Conservation (phyloP, 495 filamentous ascomycete species). For the Rusavskia elegans region DNA sequence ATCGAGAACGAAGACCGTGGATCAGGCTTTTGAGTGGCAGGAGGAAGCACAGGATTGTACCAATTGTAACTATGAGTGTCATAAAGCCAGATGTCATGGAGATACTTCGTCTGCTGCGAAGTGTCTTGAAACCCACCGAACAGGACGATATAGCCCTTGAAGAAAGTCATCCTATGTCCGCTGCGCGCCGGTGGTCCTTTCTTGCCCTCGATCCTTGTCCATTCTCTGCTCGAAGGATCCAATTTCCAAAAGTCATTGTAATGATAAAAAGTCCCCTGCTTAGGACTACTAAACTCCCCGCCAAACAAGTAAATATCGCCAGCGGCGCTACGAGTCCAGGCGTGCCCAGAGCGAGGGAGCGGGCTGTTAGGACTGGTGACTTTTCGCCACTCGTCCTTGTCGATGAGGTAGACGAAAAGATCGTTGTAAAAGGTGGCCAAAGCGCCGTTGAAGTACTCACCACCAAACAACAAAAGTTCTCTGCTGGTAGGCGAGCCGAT, state of each 20-base stretch:
- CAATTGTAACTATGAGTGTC: slow-evolving; percentile 59
- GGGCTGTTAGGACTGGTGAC: slow-evolving; percentile 86
- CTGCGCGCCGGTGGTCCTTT: slow-evolving; percentile 78
- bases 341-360: slow-evolving; percentile 79
- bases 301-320: slow-evolving; percentile 86
- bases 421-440: slow-evolving; percentile 51
- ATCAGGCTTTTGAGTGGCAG: slow-evolving; percentile 73
- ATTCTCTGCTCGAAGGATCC: slow-evolving; percentile 67
- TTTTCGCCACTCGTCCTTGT: slow-evolving; percentile 71
- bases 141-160: slow-evolving; percentile 65
- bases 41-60: slow-evolving; percentile 53
- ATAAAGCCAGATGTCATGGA: slow-evolving; percentile 55
- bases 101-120: slow-evolving; percentile 79
- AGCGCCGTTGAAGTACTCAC: slow-evolving; percentile 53
- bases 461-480: slow-evolving; percentile 85
- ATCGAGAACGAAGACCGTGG: slow-evolving; percentile 80
- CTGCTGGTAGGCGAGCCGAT: slow-evolving; percentile 72
- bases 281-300: slow-evolving; percentile 66
- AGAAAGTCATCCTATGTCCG: slow-evolving; percentile 91
- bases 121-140: slow-evolving; percentile 93
- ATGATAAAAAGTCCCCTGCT: slow-evolving; percentile 97
- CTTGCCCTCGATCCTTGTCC: slow-evolving; percentile 75
- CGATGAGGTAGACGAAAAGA: slow-evolving; percentile 78
- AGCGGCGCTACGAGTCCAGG: slow-evolving; percentile 76
- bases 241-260: slow-evolving; percentile 98